Conservation (phyloP, 129 eudicot species). For the Centrapalus pauciflorus region DNA sequence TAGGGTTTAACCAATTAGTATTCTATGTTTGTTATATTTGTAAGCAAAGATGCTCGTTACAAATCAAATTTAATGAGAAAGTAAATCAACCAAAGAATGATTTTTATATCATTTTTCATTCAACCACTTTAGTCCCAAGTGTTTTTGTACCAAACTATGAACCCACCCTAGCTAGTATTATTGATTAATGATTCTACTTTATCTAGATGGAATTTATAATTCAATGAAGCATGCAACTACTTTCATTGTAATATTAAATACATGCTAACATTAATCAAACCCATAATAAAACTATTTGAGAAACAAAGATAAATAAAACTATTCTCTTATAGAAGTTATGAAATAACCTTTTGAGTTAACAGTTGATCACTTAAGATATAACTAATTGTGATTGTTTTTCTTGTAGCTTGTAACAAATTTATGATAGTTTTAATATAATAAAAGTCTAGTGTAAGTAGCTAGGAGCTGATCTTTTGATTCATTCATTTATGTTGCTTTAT, state of each 20-base stretch:
- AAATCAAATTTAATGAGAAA: not conserved
- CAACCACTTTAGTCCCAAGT: constrained; percentile 2
- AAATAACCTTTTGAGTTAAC: no score
- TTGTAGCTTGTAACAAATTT: no score
- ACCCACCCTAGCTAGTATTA: not conserved
- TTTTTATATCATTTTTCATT: not conserved
- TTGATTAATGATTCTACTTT: not conserved
- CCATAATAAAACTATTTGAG: not conserved
- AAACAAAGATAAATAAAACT: not conserved
- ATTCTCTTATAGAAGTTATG: no score
- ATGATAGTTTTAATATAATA: no score
- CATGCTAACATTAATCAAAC: not conserved
- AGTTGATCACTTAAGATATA: no score
- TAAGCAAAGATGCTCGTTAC: not conserved
- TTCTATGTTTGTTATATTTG: not conserved
- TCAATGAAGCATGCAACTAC: not conserved
- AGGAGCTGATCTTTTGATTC: no score
- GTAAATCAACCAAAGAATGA: not conserved
- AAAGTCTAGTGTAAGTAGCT: no score
- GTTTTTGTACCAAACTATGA: not conserved
- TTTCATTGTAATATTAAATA: not conserved
- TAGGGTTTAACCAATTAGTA: not conserved
- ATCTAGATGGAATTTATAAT: constrained; percentile 9
- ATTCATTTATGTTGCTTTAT: no score
- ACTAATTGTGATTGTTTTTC: no score